A percentile compares a stretch with the other conserved stretches of the same genome.
phyloP scores from a whole-genome alignment of 2,329 filamentous ascomycete genomes.

The Davidsoniella neocaledoniae region DNA sequence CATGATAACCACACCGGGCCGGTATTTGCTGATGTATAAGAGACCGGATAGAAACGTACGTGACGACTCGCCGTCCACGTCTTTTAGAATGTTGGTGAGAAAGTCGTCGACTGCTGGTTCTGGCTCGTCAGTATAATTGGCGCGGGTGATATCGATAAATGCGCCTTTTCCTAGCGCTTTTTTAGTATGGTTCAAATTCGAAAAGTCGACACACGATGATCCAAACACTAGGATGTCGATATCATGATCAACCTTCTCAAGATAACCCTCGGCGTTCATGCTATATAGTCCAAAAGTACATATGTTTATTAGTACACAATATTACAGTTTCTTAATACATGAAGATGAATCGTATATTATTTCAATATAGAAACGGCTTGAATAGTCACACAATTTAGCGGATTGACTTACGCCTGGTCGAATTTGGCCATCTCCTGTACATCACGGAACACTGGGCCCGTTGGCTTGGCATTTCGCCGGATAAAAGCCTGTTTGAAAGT shows the following conservation, averaged over 20 bases:
- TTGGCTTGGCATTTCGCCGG: slow-evolving; percentile 36
- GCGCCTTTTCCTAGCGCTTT: slow-evolving; percentile 25
- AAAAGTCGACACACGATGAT: slow-evolving; percentile 63
- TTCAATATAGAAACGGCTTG: neutral
- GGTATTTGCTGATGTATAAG: slow-evolving; percentile 34
- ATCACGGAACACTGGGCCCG: slow-evolving; percentile 37
- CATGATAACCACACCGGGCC: slow-evolving; percentile 48
- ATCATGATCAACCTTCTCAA: slow-evolving; percentile 35
- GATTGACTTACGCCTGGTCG: slow-evolving; percentile 27
- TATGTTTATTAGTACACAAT: neutral
- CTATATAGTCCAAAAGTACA: slow-evolving; percentile 19
- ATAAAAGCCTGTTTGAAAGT: slow-evolving; percentile 49
- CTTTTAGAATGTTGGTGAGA: slow-evolving; percentile 38
- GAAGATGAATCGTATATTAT: neutral
- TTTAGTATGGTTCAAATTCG: slow-evolving; percentile 37
- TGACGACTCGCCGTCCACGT: slow-evolving; percentile 40
- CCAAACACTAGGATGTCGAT: slow-evolving; percentile 55
- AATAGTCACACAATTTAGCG: too few relatives aligned
- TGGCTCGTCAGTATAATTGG: slow-evolving; percentile 13
- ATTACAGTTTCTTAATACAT: neutral
- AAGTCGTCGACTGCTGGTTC: slow-evolving; percentile 19
- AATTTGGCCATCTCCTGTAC: slow-evolving; percentile 35
- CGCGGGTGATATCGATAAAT: slow-evolving; percentile 29
- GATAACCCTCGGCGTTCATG: slow-evolving; percentile 49
- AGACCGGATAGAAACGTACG: slow-evolving; percentile 48